phyloP scores from a whole-genome alignment of 495 filamentous ascomycete genomes.

The Aspergillus incahuasiensis region DNA sequence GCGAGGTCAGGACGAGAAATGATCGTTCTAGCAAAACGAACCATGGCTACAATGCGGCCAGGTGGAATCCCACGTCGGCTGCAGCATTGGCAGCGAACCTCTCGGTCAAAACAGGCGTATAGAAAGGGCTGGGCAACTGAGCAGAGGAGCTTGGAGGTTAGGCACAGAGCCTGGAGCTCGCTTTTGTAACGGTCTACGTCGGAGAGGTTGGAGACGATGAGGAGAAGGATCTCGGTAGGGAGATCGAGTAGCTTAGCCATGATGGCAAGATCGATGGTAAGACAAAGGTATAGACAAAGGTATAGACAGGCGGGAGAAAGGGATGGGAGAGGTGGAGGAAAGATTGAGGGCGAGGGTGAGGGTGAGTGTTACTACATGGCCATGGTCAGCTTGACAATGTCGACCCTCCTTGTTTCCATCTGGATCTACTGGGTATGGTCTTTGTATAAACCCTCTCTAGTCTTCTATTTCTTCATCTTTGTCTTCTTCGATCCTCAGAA shows the following conservation, averaged over 20 bases:
- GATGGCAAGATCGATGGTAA: neutral
- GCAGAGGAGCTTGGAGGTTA: slow-evolving; percentile 1
- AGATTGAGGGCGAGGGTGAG: neutral
- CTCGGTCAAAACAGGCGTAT: neutral
- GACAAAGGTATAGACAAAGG: too few relatives aligned
- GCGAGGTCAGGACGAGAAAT: slow-evolving; percentile 4
- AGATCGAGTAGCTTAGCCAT: neutral
- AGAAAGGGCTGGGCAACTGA: neutral
- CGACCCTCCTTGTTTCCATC: too few relatives aligned
- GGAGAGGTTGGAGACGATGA: neutral
- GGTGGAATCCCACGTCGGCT: too few relatives aligned
- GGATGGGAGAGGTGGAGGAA: too few relatives aligned
- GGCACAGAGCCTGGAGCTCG: neutral
- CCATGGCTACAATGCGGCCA: neutral
- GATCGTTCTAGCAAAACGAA: neutral
- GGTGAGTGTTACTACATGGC: too few relatives aligned
- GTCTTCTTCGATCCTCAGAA: too few relatives aligned
- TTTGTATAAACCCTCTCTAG: too few relatives aligned
- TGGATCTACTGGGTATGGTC: too few relatives aligned
- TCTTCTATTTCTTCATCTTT: too few relatives aligned
- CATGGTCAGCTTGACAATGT: too few relatives aligned
- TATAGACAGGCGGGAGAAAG: neutral
- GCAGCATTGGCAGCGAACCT: neutral
- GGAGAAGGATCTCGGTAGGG: slow-evolving; percentile 1
- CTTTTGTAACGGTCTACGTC: too few relatives aligned